Evolutionary conservation across 208 protist genomes (phyloP).

Genomic region (Naegleria gruberi): DNA sequence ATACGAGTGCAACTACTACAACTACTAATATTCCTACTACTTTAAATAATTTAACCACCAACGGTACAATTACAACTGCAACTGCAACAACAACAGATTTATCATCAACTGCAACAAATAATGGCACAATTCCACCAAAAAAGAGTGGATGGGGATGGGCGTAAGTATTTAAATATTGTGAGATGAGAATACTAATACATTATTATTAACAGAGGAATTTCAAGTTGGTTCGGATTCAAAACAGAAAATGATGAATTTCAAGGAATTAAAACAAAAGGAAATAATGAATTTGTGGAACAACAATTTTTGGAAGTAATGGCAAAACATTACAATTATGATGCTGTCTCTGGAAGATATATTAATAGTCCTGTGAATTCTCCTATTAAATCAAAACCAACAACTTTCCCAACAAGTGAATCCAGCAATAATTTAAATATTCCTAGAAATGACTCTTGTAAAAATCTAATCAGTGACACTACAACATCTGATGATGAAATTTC

Average conservation of each 20-base stretch:
- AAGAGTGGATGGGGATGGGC: not conserved
- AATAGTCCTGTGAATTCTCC: not conserved
- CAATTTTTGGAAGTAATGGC: not conserved
- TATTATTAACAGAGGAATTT: not conserved
- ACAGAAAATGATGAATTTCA: not conserved
- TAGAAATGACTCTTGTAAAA: not conserved
- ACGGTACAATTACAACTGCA: too few relatives aligned
- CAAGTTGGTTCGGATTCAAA: not conserved
- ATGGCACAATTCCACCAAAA: not conserved
- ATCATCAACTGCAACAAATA: not conserved
- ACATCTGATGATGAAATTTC: not conserved
- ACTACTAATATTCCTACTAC: not conserved
- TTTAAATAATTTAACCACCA: too few relatives aligned
- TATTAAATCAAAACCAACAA: not conserved
- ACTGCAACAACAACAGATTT: not conserved
- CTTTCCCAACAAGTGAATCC: not conserved
- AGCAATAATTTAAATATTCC: not conserved
- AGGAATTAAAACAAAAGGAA: not conserved
- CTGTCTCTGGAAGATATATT: not conserved
- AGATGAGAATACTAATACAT: not conserved
- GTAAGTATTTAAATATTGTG: not conserved
- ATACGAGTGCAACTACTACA: not conserved
- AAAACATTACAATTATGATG: slow-evolving; percentile 6
- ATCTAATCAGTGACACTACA: not conserved
- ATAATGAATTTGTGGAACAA: slow-evolving; percentile 10